Evolutionary conservation across 1,139 yeast species (phyloP).

Genomic region (Sugiyamaella castrensis): DNA sequence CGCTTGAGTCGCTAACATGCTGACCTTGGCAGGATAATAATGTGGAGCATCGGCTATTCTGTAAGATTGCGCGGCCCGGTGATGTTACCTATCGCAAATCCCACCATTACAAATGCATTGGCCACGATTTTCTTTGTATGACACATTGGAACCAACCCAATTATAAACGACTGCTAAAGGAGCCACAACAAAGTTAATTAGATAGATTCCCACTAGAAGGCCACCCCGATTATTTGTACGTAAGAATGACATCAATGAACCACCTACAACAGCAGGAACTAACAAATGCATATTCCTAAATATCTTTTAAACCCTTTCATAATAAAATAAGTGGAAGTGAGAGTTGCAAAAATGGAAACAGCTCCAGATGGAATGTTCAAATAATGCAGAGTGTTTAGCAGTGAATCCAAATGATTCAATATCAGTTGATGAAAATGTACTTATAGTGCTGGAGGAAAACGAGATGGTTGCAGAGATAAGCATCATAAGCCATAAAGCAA

Average conservation of each 20-base stretch:
- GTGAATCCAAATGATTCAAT: slow-evolving; percentile 48
- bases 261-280: slow-evolving; percentile 21
- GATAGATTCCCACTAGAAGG: slow-evolving; percentile 33
- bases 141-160: slow-evolving; percentile 45
- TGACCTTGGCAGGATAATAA: slow-evolving; percentile 31
- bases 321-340: slow-evolving; percentile 25
- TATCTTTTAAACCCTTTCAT: too few relatives aligned
- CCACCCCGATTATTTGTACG: slow-evolving; percentile 24
- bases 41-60: slow-evolving; percentile 51
- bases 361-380: slow-evolving; percentile 50
- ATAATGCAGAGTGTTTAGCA: slow-evolving; percentile 40
- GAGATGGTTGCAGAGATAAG: background rate
- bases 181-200: slow-evolving; percentile 36
- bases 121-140: slow-evolving; percentile 63
- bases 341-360: slow-evolving; percentile 37
- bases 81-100: slow-evolving; percentile 65
- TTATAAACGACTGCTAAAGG: slow-evolving; percentile 47
- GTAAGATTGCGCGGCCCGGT: slow-evolving; percentile 72
- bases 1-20: slow-evolving; percentile 12
- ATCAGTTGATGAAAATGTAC: slow-evolving; percentile 45
- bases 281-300: too few relatives aligned
- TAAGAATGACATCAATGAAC: slow-evolving; percentile 20
- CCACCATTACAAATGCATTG: slow-evolving; percentile 58
- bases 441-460: slow-evolving; percentile 37
- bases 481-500: slow-evolving; percentile 26